Percentiles rank a stretch among this genome's conserved stretches.
phyloP scores from a whole-genome alignment of 768 basidiomycete genomes.

The Lepiota venenata region DNA sequence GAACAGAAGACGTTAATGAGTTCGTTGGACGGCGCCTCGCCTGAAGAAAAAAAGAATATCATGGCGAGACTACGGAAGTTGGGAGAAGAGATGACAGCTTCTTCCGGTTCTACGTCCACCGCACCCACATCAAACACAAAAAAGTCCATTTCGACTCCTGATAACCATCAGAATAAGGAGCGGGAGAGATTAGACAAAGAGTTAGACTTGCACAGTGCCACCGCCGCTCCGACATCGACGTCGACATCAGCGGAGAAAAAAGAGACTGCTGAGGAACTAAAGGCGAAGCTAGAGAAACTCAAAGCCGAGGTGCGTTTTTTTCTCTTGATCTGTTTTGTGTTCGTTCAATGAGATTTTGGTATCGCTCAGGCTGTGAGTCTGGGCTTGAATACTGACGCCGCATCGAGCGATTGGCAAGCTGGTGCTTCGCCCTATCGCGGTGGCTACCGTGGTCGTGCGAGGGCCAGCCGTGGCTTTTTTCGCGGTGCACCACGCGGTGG shows the following conservation, averaged over 20 bases:
- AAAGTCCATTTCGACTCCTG: slow-evolving; percentile 17
- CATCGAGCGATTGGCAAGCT: slow-evolving; percentile 33
- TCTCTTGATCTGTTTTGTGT: background rate
- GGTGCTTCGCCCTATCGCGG: slow-evolving; percentile 46
- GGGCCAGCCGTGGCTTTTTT: slow-evolving; percentile 58
- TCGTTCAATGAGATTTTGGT: background rate
- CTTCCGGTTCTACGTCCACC: slow-evolving; percentile 22
- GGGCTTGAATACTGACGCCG: slow-evolving; percentile 55
- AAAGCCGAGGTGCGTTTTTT: slow-evolving; percentile 65
- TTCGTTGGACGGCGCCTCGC: slow-evolving; percentile 55
- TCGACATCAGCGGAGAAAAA: slow-evolving; percentile 29
- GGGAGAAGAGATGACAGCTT: slow-evolving; percentile 71
- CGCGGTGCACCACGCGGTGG: slow-evolving; percentile 55
- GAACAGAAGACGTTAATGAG: slow-evolving; percentile 88
- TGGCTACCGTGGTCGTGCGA: slow-evolving; percentile 65
- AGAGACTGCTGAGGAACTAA: slow-evolving; percentile 62
- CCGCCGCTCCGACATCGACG: background rate
- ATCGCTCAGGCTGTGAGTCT: slow-evolving; percentile 63
- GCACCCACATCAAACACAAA: slow-evolving; percentile 24
- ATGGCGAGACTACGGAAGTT: slow-evolving; percentile 74
- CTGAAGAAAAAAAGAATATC: slow-evolving; percentile 76
- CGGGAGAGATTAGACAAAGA: slow-evolving; percentile 77
- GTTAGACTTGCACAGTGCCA: slow-evolving; percentile 61
- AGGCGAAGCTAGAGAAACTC: slow-evolving; percentile 71
- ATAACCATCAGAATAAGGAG: slow-evolving; percentile 53